phyloP scores from a whole-genome alignment of 2,329 filamentous ascomycete species.

The Achaetomium macrosporum region DNA sequence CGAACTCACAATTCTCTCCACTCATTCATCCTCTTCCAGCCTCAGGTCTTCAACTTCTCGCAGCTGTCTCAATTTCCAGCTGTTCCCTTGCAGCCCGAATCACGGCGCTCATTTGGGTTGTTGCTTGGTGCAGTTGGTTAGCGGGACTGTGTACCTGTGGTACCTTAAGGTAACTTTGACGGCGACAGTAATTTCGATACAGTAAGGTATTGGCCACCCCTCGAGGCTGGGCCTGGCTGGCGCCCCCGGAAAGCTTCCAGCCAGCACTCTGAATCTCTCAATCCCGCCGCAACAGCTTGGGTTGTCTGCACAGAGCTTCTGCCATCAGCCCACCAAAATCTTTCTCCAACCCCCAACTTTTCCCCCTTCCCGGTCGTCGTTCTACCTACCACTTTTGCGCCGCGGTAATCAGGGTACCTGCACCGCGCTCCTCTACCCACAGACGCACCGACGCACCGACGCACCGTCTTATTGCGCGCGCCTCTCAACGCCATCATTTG shows the following conservation, averaged over 20 bases:
- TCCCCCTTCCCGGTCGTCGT: conserved; percentile 20
- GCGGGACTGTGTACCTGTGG: too few relatives aligned
- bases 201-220: too few relatives aligned
- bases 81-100: too few relatives aligned
- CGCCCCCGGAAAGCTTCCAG: conserved; percentile 8
- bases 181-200: too few relatives aligned
- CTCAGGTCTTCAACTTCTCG: too few relatives aligned
- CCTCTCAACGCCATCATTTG: conserved; percentile 21
- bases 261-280: conserved; percentile 1
- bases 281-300: conserved; percentile 16
- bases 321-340: conserved; percentile 21
- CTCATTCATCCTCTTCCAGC: too few relatives aligned
- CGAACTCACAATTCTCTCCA: too few relatives aligned
- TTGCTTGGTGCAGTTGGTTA: too few relatives aligned
- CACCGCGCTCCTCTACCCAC: conserved; percentile 23
- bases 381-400: conserved; percentile 10
- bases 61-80: too few relatives aligned
- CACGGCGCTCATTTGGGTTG: too few relatives aligned
- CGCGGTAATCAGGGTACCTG: conserved; percentile 22
- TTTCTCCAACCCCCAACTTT: conserved; percentile 28
- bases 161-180: too few relatives aligned
- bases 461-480: conserved; percentile 21
- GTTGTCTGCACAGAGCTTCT: conserved; percentile 17
- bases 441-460: conserved; percentile 15
- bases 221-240: too few relatives aligned